Evolutionary conservation across 2,329 filamentous ascomycete species (phyloP).

Genomic region (Neoarthrinium moseri): DNA sequence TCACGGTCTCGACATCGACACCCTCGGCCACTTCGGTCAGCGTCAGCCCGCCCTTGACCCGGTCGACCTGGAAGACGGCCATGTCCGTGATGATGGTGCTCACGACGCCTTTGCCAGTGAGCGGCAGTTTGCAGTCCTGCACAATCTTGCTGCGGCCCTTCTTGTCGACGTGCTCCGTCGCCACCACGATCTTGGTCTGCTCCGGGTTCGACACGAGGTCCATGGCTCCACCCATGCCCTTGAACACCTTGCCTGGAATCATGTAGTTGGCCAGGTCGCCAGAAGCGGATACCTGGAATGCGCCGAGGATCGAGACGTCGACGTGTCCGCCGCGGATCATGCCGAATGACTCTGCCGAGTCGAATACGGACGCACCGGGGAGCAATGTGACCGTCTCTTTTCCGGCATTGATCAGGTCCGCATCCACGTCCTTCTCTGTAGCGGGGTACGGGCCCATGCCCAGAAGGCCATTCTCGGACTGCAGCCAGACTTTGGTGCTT

Average conservation of each 20-base stretch:
- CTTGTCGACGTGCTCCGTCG: slow-evolving; percentile 69
- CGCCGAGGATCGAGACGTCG: slow-evolving; percentile 79
- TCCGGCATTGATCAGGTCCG: slow-evolving; percentile 82
- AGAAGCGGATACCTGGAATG: slow-evolving; percentile 74
- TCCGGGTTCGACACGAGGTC: slow-evolving; percentile 71
- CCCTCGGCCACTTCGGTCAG: slow-evolving; percentile 71
- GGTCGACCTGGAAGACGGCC: slow-evolving; percentile 69
- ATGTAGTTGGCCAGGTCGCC: slow-evolving; percentile 89
- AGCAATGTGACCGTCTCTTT: slow-evolving; percentile 84
- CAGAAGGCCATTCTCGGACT: slow-evolving; percentile 83
- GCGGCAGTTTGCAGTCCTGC: slow-evolving; percentile 59
- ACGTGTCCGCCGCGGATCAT: slow-evolving; percentile 88
- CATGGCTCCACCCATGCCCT: slow-evolving; percentile 84
- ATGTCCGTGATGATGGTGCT: slow-evolving; percentile 74
- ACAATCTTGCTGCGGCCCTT: slow-evolving; percentile 68
- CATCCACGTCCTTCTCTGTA: slow-evolving; percentile 67
- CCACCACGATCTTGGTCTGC: slow-evolving; percentile 69
- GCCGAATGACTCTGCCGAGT: slow-evolving; percentile 77
- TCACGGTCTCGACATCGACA: slow-evolving; percentile 66
- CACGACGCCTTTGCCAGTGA: slow-evolving; percentile 66
- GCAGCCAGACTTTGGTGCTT: slow-evolving; percentile 73
- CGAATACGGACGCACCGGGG: slow-evolving; percentile 74
- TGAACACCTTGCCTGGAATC: slow-evolving; percentile 84
- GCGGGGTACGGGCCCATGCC: slow-evolving; percentile 78
- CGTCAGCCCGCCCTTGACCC: slow-evolving; percentile 59